A percentile compares a stretch with the other conserved stretches of the same genome.
Evolutionary conservation across 2,329 filamentous ascomycete species (phyloP).

Genomic region (Pestalotiopsis sp.): DNA sequence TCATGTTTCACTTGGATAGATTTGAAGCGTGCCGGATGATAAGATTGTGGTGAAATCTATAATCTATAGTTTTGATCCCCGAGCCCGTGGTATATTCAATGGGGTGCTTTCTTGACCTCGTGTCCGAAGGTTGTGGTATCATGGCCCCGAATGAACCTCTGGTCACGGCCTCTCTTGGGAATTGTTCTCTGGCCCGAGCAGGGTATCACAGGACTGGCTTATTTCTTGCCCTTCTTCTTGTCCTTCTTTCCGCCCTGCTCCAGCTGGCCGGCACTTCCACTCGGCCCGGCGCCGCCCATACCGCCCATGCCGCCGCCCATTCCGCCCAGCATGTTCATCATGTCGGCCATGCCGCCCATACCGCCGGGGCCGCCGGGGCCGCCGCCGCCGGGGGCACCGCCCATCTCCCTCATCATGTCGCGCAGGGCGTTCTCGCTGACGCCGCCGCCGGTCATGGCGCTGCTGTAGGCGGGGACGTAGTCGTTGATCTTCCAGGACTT

Average conservation of each 20-base stretch:
- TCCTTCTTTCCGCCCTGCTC: conserved; percentile 42
- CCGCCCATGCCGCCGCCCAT: conserved; percentile 20
- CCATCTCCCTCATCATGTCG: conserved; percentile 97
- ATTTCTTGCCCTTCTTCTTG: conserved; percentile 36
- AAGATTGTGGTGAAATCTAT: not conserved
- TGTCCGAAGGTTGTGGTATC: conserved; percentile 19
- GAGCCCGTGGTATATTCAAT: conserved; percentile 6
- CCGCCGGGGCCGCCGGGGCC: conserved; percentile 25
- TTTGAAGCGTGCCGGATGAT: not conserved
- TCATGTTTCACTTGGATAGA: not conserved
- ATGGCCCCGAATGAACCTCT: conserved; percentile 8
- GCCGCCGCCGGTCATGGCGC: conserved; percentile 88
- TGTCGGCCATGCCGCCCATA: conserved; percentile 17
- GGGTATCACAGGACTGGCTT: not conserved
- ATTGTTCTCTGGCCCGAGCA: not conserved
- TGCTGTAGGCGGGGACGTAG: conserved; percentile 82
- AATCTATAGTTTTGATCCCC: not conserved
- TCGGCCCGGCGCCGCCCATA: conserved; percentile 27
- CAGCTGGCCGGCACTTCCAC: conserved; percentile 23
- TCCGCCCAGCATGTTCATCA: conserved; percentile 22
- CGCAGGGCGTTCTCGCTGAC: conserved; percentile 93
- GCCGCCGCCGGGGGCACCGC: conserved; percentile 37
- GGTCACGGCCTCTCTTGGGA: not conserved
- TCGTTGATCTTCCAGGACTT: conserved; percentile 88
- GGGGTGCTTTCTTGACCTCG: conserved; percentile 15